phyloP scores from a whole-genome alignment of 1,139 yeast genomes.

The Candida sp. region DNA sequence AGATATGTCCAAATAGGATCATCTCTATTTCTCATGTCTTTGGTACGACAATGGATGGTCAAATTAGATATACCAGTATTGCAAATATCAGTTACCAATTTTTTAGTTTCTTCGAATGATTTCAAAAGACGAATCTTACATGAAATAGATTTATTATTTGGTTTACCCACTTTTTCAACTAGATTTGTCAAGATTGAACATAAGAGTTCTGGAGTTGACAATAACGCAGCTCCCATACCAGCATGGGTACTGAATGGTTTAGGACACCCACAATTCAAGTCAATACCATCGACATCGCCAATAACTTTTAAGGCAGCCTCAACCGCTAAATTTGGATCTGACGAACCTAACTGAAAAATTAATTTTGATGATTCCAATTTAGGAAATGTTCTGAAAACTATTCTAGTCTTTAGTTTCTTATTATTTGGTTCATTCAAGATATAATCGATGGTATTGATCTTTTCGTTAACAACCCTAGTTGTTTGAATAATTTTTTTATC shows the following conservation, averaged over 20 bases:
- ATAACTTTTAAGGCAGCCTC: constrained; percentile 81
- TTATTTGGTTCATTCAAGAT: constrained; percentile 21
- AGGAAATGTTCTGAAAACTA: constrained; percentile 75
- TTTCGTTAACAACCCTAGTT: constrained; percentile 53
- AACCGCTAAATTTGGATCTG: constrained; percentile 81
- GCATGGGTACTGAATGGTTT: constrained; percentile 84
- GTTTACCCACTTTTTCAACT: constrained; percentile 78
- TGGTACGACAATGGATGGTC: constrained; percentile 89
- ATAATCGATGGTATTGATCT: constrained; percentile 60
- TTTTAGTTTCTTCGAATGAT: constrained; percentile 52
- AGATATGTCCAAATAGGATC: constrained; percentile 69
- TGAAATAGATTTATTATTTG: constrained; percentile 75
- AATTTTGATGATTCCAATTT: constrained; percentile 56
- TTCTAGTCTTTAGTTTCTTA: constrained; percentile 13
- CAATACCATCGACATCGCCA: constrained; percentile 87
- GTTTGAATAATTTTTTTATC: constrained; percentile 81
- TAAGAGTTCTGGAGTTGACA: constrained; percentile 75
- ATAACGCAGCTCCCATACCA: constrained; percentile 96
- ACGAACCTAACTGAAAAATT: constrained; percentile 88
- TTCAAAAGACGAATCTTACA: constrained; percentile 84
- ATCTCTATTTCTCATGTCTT: constrained; percentile 87
- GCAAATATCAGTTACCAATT: constrained; percentile 60
- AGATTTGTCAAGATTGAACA: constrained; percentile 63
- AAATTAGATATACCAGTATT: constrained; percentile 80
- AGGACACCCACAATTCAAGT: constrained; percentile 96